Evolutionary conservation across 2,329 filamentous ascomycete species (phyloP).

Genomic region (Colletotrichum kahawae): DNA sequence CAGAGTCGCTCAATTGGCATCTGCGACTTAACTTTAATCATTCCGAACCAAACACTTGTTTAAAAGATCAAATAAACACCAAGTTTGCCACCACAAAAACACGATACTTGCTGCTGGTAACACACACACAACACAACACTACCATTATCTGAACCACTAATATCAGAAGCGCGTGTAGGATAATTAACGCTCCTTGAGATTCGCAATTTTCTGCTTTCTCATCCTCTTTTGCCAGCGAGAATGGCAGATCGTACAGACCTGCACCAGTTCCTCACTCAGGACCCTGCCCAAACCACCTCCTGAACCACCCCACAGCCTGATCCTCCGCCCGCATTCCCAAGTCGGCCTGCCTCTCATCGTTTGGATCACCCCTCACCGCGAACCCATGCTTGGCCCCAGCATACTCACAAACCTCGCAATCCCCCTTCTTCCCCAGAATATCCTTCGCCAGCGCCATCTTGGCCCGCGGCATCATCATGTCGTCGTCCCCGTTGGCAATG

Average conservation of each 20-base stretch:
- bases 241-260: background rate
- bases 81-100: background rate
- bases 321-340: conserved; percentile 28
- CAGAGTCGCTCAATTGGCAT: background rate
- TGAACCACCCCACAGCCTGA: conserved; percentile 34
- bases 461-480: conserved; percentile 40
- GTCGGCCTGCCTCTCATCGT: conserved; percentile 27
- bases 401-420: conserved; percentile 30
- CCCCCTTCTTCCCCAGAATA: conserved; percentile 36
- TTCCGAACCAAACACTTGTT: background rate
- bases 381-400: conserved; percentile 35
- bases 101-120: background rate
- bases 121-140: background rate
- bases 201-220: background rate
- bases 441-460: conserved; percentile 37
- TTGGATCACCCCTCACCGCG: conserved; percentile 29
- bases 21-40: too few species aligned
- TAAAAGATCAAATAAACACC: background rate
- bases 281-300: conserved; percentile 20
- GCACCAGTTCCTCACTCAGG: background rate
- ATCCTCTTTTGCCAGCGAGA: background rate
- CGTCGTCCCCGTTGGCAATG: conserved; percentile 51
- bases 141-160: background rate
- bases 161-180: background rate
- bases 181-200: background rate